Base-by-base conservation (phyloP, 306 rosid genomes). In the Glycine latifolia region DNA sequence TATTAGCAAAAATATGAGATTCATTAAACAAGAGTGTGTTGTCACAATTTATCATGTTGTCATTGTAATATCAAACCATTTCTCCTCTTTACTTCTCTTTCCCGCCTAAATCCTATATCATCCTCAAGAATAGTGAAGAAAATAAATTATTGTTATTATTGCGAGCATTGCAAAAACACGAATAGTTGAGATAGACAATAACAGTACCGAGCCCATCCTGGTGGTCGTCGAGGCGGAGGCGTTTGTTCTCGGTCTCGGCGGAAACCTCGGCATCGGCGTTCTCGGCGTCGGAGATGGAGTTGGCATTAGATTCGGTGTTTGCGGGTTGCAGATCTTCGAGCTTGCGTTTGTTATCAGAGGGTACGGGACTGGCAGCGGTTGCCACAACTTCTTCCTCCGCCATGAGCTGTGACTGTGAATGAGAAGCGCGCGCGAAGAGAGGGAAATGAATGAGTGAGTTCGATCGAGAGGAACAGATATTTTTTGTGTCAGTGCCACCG, bases 311-410 rank as follows among this genome's bases (percentile, higher is more conserved):
- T 35, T 88, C 84, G 56, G 82, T 58, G 20, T 78, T 69, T 59
- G 86, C 89, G 0, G 88, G 84, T 56, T 91, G 91, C 69, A 93
- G 87, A 87, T 96, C 98, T 77, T 91, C 94, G 26, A 89, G 91
- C 86, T 93, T 96, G 70, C 99, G 94, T 77, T 93, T 96, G 90
- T 86, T 75, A 77, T 93, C 98, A 47, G 91, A 85, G 10, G 90
- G 89, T 48, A 77, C 81, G 17, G 94, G 90, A 76, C 84, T 95
- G 4, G 79, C 79, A 43, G 78, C 87, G 2, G 78, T 86, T 17
- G 77, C 87, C 39, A 74, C 76, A 41, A 85, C 90, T 81, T 89
- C 88, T 84, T 93, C 94, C 87, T 93, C 99, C 39, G 98, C 94
- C 99, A 96, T 95, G 53, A 17, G 47, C 13, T 79, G 67, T 71